phyloP scores from a whole-genome alignment of 2,329 filamentous ascomycete genomes.

The Penicillium sp. region DNA sequence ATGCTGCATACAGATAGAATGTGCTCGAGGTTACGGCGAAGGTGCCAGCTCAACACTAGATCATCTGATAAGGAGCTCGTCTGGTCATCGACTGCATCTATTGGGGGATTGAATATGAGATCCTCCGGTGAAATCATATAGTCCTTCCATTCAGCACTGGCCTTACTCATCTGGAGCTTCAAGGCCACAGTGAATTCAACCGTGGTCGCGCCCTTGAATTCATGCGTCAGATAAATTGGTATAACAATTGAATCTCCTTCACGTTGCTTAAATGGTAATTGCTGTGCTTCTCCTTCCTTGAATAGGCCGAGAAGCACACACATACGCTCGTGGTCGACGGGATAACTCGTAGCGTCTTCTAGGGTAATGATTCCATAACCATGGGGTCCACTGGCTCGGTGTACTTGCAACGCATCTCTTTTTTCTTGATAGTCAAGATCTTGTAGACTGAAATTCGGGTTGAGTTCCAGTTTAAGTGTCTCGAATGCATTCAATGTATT shows the following conservation, averaged over 20 bases:
- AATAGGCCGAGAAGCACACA: conserved; percentile 13
- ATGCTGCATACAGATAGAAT: conserved; percentile 23
- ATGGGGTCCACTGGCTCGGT: conserved; percentile 3
- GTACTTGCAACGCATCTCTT: not conserved
- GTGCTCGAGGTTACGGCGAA: conserved; percentile 23
- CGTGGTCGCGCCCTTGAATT: not conserved
- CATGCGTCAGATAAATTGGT: not conserved
- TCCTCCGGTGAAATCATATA: conserved; percentile 2
- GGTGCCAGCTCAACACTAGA: conserved; percentile 15
- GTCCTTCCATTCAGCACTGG: conserved; percentile 3
- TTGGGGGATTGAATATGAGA: conserved; percentile 1
- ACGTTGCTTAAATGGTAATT: not conserved
- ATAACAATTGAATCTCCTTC: not conserved
- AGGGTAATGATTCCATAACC: conserved; percentile 11
- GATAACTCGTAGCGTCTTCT: not conserved
- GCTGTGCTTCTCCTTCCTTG: conserved; percentile 10
- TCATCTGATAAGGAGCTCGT: not conserved
- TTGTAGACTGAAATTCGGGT: conserved; percentile 10
- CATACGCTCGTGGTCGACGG: not conserved
- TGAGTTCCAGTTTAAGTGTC: conserved; percentile 4
- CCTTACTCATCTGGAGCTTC: not conserved
- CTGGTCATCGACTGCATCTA: not conserved
- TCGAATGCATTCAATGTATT: not conserved
- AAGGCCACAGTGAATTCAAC: conserved; percentile 9
- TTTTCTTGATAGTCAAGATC: conserved; percentile 1